A percentile compares a stretch with the other conserved stretches of the same genome.
Evolutionary conservation across 306 rosid species (phyloP).

Genomic region (Luffa acutangula): DNA sequence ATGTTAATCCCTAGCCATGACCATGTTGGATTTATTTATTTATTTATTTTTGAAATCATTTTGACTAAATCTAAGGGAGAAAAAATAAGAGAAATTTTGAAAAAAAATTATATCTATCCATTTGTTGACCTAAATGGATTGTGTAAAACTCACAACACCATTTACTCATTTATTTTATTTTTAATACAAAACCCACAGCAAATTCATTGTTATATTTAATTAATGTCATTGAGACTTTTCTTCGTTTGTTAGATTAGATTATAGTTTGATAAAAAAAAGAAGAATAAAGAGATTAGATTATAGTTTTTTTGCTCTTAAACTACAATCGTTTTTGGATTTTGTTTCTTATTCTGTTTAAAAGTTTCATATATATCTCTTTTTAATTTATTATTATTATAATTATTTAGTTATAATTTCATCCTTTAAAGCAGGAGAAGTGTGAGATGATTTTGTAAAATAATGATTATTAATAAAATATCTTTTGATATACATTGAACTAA

Average conservation of each 20-base stretch:
- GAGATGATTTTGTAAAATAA: too few species aligned
- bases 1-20: not conserved
- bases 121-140: not conserved
- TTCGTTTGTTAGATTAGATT: not conserved
- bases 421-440: too few species aligned
- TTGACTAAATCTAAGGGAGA: not conserved
- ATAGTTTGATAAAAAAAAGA: too few species aligned
- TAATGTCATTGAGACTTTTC: not conserved
- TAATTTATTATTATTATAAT: too few species aligned
- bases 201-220: not conserved
- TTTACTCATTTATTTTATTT: not conserved
- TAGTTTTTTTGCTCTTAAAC: not conserved
- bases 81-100: not conserved
- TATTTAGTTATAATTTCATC: too few species aligned
- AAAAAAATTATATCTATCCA: not conserved
- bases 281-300: not conserved
- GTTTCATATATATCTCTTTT: too few species aligned
- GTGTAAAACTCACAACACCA: not conserved
- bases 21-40: not conserved
- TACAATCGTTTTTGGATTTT: not conserved
- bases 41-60: not conserved
- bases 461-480: too few species aligned
- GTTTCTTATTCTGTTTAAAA: too few species aligned
- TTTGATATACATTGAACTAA: too few species aligned
- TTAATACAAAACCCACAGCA: not conserved